A percentile compares a stretch with the other conserved stretches of the same genome.
Conservation (phyloP, 2,329 filamentous ascomycete genomes). For the Hypoxylon sp. region DNA sequence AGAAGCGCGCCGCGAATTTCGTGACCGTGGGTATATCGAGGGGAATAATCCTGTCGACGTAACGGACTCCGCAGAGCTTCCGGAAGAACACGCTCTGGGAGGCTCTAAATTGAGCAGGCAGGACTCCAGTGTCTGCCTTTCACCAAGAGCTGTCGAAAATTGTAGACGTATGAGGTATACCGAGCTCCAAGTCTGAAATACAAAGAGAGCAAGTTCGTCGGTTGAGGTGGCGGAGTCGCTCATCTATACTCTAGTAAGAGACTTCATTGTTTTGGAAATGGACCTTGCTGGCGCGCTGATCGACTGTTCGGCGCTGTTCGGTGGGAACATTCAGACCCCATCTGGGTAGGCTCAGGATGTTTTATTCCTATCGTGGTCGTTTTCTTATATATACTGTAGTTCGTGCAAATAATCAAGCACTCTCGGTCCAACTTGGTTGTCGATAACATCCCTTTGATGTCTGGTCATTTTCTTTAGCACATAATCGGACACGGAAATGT, state of each 20-base stretch:
- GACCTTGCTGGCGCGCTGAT: constrained; percentile 47
- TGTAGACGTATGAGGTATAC: constrained; percentile 35
- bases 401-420: constrained; percentile 64
- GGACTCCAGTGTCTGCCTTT: constrained; percentile 41
- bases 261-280: constrained; percentile 49
- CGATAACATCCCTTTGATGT: constrained; percentile 64
- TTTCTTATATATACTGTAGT: constrained; percentile 57
- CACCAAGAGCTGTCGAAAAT: constrained; percentile 39
- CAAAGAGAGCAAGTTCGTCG: constrained; percentile 3
- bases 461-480: constrained; percentile 77
- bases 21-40: constrained; percentile 38
- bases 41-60: constrained; percentile 31
- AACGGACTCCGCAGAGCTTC: constrained; percentile 13
- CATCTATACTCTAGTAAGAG: constrained; percentile 42
- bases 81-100: constrained; percentile 31
- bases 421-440: constrained; percentile 63
- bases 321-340: neutral
- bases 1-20: constrained; percentile 44
- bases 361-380: constrained; percentile 9
- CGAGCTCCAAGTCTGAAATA: constrained; percentile 14
- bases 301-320: constrained; percentile 35
- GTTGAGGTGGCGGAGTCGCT: constrained; percentile 30
- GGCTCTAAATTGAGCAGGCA: constrained; percentile 35
- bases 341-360: no score
- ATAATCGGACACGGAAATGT: constrained; percentile 77